Evolutionary conservation across 148 eudicot genomes (phyloP).

Genomic region (Cornus controversa): DNA sequence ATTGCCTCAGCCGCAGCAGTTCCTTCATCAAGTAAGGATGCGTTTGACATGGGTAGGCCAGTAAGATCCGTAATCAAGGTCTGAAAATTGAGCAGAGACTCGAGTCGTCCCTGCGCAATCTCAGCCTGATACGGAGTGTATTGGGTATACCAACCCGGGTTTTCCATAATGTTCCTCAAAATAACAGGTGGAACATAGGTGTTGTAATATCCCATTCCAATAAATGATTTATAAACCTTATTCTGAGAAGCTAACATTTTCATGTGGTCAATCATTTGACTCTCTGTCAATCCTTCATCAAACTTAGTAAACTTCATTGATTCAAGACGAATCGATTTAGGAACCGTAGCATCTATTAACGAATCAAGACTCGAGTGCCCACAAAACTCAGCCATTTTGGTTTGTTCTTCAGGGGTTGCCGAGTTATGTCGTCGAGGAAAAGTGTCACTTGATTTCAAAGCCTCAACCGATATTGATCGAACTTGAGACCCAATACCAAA

Average conservation of each 20-base stretch:
- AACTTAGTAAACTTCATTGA: constrained; percentile 64
- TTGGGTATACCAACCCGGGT: constrained; percentile 96
- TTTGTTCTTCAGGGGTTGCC: constrained; percentile 69
- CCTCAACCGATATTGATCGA: constrained; percentile 68
- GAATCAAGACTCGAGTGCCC: constrained; percentile 63
- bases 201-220: constrained; percentile 95
- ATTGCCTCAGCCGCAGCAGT: constrained; percentile 98
- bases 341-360: constrained; percentile 84
- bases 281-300: constrained; percentile 80
- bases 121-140: constrained; percentile 98
- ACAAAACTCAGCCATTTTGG: constrained; percentile 67
- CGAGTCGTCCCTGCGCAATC: constrained; percentile 89
- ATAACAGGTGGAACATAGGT: constrained; percentile 89
- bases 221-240: constrained; percentile 73
- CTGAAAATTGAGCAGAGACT: constrained; percentile 76
- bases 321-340: constrained; percentile 64
- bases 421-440: constrained; percentile 92
- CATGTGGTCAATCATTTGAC: constrained; percentile 88
- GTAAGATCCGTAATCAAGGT: constrained; percentile 89
- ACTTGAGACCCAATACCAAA: constrained; percentile 27
- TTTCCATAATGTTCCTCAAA: constrained; percentile 88
- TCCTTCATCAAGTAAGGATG: constrained; percentile 88
- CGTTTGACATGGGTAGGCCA: constrained; percentile 90
- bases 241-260: constrained; percentile 71
- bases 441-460: constrained; percentile 79